These are phyloP conservation scores for Glaciozyma martinii DNA, from an alignment of 768 basidiomycete species.

Conservation along the genomic window DNA sequence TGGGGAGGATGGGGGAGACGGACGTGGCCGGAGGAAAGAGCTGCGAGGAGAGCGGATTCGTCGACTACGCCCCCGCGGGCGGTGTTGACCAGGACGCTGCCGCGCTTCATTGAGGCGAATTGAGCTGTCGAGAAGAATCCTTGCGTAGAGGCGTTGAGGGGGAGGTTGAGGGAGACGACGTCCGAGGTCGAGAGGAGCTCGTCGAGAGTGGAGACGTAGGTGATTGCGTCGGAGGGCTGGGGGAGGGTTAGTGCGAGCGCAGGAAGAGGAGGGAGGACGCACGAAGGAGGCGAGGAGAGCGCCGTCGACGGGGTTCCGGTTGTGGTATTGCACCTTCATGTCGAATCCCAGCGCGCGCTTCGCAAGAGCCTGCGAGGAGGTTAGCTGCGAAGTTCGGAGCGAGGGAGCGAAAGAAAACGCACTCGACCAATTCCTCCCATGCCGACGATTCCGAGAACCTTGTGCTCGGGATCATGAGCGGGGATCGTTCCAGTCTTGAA, in stretches of 20 bases:
- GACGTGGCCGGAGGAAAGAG: conserved; percentile 59
- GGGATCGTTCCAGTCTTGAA: conserved; percentile 33
- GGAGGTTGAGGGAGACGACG: conserved; percentile 76
- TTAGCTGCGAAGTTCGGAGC: neutral
- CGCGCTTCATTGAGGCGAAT: conserved; percentile 68
- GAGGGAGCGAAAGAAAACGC: neutral
- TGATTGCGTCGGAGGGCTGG: conserved; percentile 46
- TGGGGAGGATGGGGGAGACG: conserved; percentile 36
- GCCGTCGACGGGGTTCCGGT: conserved; percentile 50
- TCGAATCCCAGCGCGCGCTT: conserved; percentile 57
- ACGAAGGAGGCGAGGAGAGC: conserved; percentile 43
- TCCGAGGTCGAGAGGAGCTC: conserved; percentile 63
- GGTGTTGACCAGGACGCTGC: conserved; percentile 45
- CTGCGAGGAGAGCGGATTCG: conserved; percentile 73
- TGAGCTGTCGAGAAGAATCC: conserved; percentile 63
- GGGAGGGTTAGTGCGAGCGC: conserved; percentile 34
- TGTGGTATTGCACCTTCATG: conserved; percentile 74
- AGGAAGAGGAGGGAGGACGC: neutral
- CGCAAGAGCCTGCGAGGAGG: conserved; percentile 42
- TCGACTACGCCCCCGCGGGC: conserved; percentile 71
- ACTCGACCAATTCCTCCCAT: conserved; percentile 44
- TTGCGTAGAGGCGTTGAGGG: conserved; percentile 56
- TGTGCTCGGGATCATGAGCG: conserved; percentile 37
- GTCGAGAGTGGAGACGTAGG: conserved; percentile 54
- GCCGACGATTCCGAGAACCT: conserved; percentile 39